Evolutionary conservation across 805 yeast genomes (phyloP).

Genomic region (Wickerhamomyces sydowiorum): DNA sequence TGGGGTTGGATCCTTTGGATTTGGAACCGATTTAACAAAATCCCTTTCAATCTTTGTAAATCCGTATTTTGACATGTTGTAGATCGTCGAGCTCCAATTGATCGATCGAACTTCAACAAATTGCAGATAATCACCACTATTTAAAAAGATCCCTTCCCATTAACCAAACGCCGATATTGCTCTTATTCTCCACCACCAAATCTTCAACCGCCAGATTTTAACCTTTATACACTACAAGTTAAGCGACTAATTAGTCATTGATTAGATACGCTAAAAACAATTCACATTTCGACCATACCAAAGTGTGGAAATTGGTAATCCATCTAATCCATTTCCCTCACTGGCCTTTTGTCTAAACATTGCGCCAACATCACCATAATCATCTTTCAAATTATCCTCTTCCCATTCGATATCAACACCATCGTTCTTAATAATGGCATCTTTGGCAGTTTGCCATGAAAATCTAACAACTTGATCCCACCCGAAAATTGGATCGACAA

Average conservation of each 20-base stretch:
- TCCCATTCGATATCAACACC: conserved; percentile 58
- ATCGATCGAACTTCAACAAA: too few relatives aligned
- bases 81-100: too few relatives aligned
- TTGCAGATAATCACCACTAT: too few relatives aligned
- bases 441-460: conserved; percentile 92
- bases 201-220: too few relatives aligned
- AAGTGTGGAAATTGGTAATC: conserved; percentile 15
- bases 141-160: too few relatives aligned
- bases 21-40: background rate
- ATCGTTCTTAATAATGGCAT: conserved; percentile 49
- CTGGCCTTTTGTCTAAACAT: conserved; percentile 8
- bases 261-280: conserved; percentile 7
- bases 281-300: conserved; percentile 23
- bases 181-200: too few relatives aligned
- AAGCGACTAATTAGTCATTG: too few relatives aligned
- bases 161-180: too few relatives aligned
- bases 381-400: conserved; percentile 30
- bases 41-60: conserved; percentile 2
- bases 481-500: conserved; percentile 73
- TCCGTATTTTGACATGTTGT: conserved; percentile 2
- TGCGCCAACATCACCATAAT: conserved; percentile 17
- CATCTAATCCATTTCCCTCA: conserved; percentile 5
- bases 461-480: conserved; percentile 77
- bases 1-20: conserved; percentile 1
- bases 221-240: too few relatives aligned